Conservation (phyloP, 1,284 basidiomycete species). For the Papiliotrema fonsecae region DNA sequence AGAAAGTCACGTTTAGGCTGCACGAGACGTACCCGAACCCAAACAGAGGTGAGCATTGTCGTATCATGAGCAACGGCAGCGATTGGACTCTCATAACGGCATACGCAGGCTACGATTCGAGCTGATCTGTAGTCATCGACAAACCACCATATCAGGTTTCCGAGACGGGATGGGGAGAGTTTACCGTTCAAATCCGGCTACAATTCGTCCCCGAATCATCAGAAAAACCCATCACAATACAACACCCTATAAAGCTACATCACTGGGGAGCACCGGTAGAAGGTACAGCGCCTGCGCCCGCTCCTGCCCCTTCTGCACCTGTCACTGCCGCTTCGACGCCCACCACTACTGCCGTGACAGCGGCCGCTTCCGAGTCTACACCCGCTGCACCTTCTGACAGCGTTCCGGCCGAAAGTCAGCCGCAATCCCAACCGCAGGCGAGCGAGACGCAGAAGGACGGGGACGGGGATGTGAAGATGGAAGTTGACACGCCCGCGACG, state of each 20-base stretch:
- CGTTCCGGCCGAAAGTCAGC: neutral
- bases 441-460: neutral
- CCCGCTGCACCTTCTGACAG: neutral
- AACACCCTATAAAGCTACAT: constrained; percentile 94
- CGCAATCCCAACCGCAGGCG: neutral
- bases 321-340: neutral
- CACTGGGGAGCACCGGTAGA: constrained; percentile 64
- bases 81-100: neutral
- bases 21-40: constrained; percentile 96
- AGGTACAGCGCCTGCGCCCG: constrained; percentile 20
- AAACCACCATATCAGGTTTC: constrained; percentile 90
- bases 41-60: constrained; percentile 64
- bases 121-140: constrained; percentile 64
- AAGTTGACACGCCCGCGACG: neutral
- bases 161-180: constrained; percentile 99
- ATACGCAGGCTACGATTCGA: neutral
- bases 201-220: constrained; percentile 86
- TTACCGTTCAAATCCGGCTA: constrained; percentile 90
- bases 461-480: constrained; percentile 2
- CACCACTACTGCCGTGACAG: neutral
- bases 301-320: constrained; percentile 4
- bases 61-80: constrained; percentile 4
- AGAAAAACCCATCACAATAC: constrained; percentile 82
- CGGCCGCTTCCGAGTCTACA: too few species aligned
- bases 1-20: constrained; percentile 93